Conservation (phyloP, 306 rosid species). For the Mimosa pudica region DNA sequence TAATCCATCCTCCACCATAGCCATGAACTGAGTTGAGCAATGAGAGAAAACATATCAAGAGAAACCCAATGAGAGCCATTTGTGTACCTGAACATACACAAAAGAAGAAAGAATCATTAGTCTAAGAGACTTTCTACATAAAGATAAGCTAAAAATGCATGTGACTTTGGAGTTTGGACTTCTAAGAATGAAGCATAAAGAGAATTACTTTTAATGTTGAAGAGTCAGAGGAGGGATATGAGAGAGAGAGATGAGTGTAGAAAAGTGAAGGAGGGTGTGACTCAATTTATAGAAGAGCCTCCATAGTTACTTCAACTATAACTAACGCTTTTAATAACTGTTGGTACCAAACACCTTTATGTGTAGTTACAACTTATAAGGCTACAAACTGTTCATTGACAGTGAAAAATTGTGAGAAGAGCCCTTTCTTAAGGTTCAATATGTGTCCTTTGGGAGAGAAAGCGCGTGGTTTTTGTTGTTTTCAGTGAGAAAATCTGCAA, state of each 20-base stretch:
- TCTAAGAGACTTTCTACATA: constrained; percentile 1
- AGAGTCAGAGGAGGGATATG: constrained; percentile 7
- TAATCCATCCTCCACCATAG: constrained; percentile 73
- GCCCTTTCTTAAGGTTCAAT: constrained; percentile 19
- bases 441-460: constrained; percentile 41
- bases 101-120: constrained; percentile 27
- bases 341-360: constrained; percentile 41
- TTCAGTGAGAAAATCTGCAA: constrained; percentile 38
- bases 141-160: background rate
- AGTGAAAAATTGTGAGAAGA: constrained; percentile 11
- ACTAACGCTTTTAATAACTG: constrained; percentile 38
- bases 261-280: constrained; percentile 24
- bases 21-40: constrained; percentile 54
- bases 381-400: constrained; percentile 16
- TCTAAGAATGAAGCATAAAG: constrained; percentile 25
- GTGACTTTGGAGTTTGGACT: background rate
- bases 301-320: constrained; percentile 31
- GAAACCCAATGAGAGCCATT: constrained; percentile 60
- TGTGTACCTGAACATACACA: constrained; percentile 47
- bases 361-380: background rate
- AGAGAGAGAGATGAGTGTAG: constrained; percentile 46
- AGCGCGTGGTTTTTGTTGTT: constrained; percentile 52
- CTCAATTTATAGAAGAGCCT: constrained; percentile 53
- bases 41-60: constrained; percentile 55
- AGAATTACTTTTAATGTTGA: constrained; percentile 43